Evolutionary conservation across 208 protist genomes (phyloP).

Genomic region (Lotmaria passim): DNA sequence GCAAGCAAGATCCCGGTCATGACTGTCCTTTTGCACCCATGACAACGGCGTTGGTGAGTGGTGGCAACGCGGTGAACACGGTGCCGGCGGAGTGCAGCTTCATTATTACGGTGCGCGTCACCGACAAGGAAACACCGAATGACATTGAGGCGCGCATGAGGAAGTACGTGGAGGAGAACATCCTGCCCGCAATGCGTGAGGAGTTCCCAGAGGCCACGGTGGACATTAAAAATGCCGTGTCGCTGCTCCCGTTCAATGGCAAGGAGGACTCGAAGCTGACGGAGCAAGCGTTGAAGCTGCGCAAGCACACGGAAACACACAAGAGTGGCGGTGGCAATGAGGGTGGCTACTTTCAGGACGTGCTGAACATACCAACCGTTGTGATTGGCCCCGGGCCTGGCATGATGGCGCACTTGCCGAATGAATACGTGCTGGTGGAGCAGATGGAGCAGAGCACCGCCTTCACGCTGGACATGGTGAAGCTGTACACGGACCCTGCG

Average conservation of each 20-base stretch:
- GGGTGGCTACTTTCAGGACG: slow-evolving; percentile 61
- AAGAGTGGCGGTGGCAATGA: slow-evolving; percentile 52
- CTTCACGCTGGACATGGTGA: slow-evolving; percentile 47
- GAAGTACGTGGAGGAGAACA: slow-evolving; percentile 37
- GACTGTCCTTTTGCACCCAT: slow-evolving; percentile 5
- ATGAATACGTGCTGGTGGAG: slow-evolving; percentile 58
- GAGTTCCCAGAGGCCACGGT: slow-evolving; percentile 51
- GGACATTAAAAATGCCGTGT: slow-evolving; percentile 9
- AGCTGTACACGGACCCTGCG: slow-evolving; percentile 31
- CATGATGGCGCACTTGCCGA: slow-evolving; percentile 54
- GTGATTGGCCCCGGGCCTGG: slow-evolving; percentile 58
- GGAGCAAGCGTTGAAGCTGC: slow-evolving; percentile 27
- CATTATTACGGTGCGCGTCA: slow-evolving; percentile 45
- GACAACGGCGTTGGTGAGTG: slow-evolving; percentile 6
- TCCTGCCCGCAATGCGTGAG: slow-evolving; percentile 45
- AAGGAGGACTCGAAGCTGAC: slow-evolving; percentile 47
- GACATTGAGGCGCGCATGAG: slow-evolving; percentile 37
- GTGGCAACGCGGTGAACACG: slow-evolving; percentile 20
- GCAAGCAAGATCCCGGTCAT: slow-evolving; percentile 9
- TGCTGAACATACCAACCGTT: slow-evolving; percentile 54
- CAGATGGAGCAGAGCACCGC: slow-evolving; percentile 39
- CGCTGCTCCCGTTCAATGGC: slow-evolving; percentile 40
- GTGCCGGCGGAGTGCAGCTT: slow-evolving; percentile 59
- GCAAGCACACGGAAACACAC: slow-evolving; percentile 17
- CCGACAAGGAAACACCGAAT: slow-evolving; percentile 27